Evolutionary conservation across 495 filamentous ascomycete species (phyloP).

Genomic region (Halenospora varia): DNA sequence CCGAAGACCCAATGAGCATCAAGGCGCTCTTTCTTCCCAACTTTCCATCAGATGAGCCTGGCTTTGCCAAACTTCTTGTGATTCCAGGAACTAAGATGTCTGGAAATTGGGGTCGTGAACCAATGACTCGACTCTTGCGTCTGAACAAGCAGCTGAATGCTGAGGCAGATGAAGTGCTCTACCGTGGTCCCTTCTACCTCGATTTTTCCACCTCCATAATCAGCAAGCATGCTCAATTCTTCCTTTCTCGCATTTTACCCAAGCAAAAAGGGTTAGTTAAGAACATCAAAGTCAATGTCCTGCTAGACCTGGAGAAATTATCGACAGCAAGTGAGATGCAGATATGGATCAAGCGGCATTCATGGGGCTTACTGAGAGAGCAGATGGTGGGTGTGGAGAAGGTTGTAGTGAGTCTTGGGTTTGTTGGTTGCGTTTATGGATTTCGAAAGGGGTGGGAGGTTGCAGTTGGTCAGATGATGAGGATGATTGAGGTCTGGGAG

Average conservation of each 20-base stretch:
- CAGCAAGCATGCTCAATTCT: neutral
- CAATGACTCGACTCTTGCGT: neutral
- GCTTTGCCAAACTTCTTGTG: neutral
- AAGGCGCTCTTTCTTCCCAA: neutral
- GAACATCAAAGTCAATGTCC: neutral
- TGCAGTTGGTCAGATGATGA: too few species aligned
- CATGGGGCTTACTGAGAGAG: neutral
- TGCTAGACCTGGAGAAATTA: neutral
- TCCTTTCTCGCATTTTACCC: neutral
- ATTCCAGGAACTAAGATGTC: neutral
- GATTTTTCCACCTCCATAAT: neutral
- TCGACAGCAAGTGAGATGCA: neutral
- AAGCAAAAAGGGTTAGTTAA: neutral
- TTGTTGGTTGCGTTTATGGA: neutral
- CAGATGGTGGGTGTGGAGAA: neutral
- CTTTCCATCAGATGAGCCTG: neutral
- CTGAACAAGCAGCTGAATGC: neutral
- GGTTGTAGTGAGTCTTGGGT: neutral
- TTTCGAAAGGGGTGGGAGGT: neutral
- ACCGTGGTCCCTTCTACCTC: neutral
- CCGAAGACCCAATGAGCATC: neutral
- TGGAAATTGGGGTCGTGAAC: neutral
- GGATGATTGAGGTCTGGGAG: too few species aligned
- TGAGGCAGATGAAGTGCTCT: neutral
- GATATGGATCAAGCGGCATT: neutral